Evolutionary conservation across 192 early-diverging fungal species (phyloP).

Genomic region (Cladochytrium replicatum): DNA sequence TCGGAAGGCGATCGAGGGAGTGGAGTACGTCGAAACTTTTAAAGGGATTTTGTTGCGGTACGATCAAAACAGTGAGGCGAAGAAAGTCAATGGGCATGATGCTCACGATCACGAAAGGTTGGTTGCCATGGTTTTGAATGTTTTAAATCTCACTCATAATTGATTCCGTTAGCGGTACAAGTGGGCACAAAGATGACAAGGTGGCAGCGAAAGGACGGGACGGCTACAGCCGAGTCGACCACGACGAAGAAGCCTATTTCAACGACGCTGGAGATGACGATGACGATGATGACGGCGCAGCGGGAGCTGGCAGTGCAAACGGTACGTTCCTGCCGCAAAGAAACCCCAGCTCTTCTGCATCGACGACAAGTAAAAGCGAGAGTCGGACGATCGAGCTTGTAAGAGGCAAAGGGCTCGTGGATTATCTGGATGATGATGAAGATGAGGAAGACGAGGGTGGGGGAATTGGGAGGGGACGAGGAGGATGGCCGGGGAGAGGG

Average conservation of each 20-base stretch:
- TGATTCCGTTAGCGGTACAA: neutral
- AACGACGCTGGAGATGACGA: constrained; percentile 57
- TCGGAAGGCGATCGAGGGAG: constrained; percentile 44
- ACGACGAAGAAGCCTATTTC: constrained; percentile 78
- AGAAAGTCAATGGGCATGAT: constrained; percentile 17
- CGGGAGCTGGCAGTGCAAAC: no score
- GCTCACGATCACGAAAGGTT: constrained; percentile 14
- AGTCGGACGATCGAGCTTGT: neutral
- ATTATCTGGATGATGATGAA: neutral
- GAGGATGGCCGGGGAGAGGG: no score
- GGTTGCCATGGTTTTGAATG: neutral
- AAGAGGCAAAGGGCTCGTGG: neutral
- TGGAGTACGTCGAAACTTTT: constrained; percentile 57
- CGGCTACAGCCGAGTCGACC: constrained; percentile 45
- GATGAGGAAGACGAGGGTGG: neutral
- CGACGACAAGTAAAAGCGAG: no score
- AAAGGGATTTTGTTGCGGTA: constrained; percentile 42
- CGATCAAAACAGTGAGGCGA: constrained; percentile 54
- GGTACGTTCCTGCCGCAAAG: no score
- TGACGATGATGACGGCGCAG: constrained; percentile 1
- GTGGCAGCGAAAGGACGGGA: constrained; percentile 16
- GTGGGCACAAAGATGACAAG: constrained; percentile 1
- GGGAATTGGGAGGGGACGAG: neutral
- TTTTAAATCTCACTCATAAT: neutral
- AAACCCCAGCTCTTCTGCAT: no score